These are phyloP conservation scores for Herpetomonas samuelpessoai DNA, from an alignment of 208 protist species.

Conservation along the genomic window DNA sequence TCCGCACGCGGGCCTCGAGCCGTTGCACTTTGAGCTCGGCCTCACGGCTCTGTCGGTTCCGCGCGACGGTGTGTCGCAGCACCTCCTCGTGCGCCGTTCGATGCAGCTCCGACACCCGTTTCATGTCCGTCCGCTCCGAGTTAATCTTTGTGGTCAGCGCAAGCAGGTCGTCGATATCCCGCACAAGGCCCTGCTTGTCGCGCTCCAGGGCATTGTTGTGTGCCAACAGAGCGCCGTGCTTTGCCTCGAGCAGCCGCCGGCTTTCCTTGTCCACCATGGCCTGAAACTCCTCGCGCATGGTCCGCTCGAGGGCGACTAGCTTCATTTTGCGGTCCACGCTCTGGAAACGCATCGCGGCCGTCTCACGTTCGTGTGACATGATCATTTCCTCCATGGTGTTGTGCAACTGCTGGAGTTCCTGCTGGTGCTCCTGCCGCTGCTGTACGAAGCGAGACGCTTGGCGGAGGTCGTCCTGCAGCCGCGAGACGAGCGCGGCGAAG, in stretches of 20 bases:
- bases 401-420: conserved; percentile 68
- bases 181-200: conserved; percentile 43
- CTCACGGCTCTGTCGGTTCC: conserved; percentile 37
- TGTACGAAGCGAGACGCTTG: conserved; percentile 52
- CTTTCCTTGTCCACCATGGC: conserved; percentile 49
- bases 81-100: conserved; percentile 54
- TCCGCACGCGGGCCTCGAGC: conserved; percentile 49
- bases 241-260: conserved; percentile 33
- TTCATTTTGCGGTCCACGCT: conserved; percentile 82
- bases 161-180: conserved; percentile 72
- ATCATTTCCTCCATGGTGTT: conserved; percentile 54
- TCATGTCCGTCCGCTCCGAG: conserved; percentile 36
- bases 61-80: conserved; percentile 42
- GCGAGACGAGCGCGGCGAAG: conserved; percentile 38
- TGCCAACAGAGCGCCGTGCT: conserved; percentile 38
- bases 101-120: conserved; percentile 48
- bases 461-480: conserved; percentile 62
- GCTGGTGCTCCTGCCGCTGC: conserved; percentile 54
- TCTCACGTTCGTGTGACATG: conserved; percentile 53
- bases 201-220: conserved; percentile 42
- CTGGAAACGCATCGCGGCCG: conserved; percentile 69
- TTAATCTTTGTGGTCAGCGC: conserved; percentile 47
- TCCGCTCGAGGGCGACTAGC: conserved; percentile 69
- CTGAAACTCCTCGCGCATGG: conserved; percentile 61
- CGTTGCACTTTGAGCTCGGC: conserved; percentile 48